phyloP scores from a whole-genome alignment of 352 stramenopile species.

The Aphanomyces cochlioides region DNA sequence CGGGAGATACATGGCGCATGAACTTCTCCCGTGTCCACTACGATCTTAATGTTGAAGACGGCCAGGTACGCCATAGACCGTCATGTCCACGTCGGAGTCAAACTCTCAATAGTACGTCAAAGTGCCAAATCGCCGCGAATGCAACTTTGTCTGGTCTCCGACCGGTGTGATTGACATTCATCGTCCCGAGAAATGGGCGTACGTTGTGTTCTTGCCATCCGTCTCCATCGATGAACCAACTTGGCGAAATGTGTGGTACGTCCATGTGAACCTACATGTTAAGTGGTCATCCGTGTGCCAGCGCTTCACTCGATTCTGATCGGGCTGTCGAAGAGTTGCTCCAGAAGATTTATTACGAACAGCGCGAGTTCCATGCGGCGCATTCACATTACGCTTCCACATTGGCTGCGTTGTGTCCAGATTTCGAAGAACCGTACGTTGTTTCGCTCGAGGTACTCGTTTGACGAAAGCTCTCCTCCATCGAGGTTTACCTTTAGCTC shows the following conservation, averaged over 20 bases:
- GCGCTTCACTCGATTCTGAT: constrained; percentile 37
- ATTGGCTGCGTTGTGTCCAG: constrained; percentile 40
- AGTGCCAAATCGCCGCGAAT: constrained; percentile 45
- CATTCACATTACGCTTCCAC: constrained; percentile 45
- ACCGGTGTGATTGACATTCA: constrained; percentile 76
- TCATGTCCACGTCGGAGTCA: background rate
- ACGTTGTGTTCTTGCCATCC: constrained; percentile 54
- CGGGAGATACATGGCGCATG: constrained; percentile 74
- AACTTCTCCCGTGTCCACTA: constrained; percentile 91
- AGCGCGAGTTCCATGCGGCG: constrained; percentile 45
- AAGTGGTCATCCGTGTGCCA: background rate
- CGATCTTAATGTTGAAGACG: constrained; percentile 40
- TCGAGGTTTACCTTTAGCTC: background rate
- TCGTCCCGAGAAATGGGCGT: constrained; percentile 64
- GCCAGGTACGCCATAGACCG: constrained; percentile 29
- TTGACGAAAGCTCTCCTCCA: too few species aligned
- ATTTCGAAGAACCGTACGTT: too few species aligned
- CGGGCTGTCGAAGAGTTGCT: constrained; percentile 57
- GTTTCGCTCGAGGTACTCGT: constrained; percentile 3
- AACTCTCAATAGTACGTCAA: constrained; percentile 41
- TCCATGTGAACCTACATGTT: background rate
- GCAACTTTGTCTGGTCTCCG: constrained; percentile 72
- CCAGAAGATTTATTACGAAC: constrained; percentile 65
- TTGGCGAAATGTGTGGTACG: constrained; percentile 24
- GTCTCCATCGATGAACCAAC: constrained; percentile 23